Base-by-base conservation (phyloP, 805 yeast genomes). In the Trichomonascus vanleenenianus region DNA sequence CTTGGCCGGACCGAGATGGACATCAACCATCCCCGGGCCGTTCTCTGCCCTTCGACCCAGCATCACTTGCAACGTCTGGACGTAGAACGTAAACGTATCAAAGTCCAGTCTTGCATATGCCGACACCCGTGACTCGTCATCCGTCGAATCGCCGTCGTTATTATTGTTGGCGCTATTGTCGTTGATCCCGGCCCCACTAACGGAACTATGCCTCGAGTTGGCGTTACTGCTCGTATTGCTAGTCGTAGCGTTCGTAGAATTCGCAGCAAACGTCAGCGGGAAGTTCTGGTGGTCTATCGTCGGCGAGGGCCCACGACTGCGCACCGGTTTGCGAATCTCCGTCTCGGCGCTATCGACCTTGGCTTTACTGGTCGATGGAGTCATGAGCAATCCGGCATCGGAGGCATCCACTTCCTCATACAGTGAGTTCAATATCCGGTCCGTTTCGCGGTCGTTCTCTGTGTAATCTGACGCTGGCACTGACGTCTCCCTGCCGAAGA, bases 51-150 rank as follows among this genome's bases (percentile, higher is more conserved):
- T 75, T 55, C 98, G 74, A n/a, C 98, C 98, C 38, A 93, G 70
- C 7, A 91, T 76, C 1, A 91, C 96, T 63, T 93, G 97, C 59
- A 93, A 72, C 1, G 98, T 93, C 66, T 93, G 98, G 9, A 93
- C 96, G 56, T 91, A 93, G 60, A 93, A 93, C 2, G 96, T 89
- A 62, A 84, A 91, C 52, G 85, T 79, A 49, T 85, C 96, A 62
- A 93, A 93, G 61, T 93, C 97, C 34, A 93, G 67, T 55, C 72
- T 56, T 15, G 74, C 74, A 40, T 71, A 70, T 20, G 74, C 74
- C 9, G 67, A 64, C 5, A 67, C 69, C 30, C 66, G 57, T 30
- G 56, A 54, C 16, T 46, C 49, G 34, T 43, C 48, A 30, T 40
- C 37, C 27, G 15, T 27, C 18, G 32, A 14, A n/a, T 34, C 40